A percentile compares a stretch with the other conserved stretches of the same genome.
Conservation (phyloP, 345 rosid genomes). For the Hypericum perforatum region DNA sequence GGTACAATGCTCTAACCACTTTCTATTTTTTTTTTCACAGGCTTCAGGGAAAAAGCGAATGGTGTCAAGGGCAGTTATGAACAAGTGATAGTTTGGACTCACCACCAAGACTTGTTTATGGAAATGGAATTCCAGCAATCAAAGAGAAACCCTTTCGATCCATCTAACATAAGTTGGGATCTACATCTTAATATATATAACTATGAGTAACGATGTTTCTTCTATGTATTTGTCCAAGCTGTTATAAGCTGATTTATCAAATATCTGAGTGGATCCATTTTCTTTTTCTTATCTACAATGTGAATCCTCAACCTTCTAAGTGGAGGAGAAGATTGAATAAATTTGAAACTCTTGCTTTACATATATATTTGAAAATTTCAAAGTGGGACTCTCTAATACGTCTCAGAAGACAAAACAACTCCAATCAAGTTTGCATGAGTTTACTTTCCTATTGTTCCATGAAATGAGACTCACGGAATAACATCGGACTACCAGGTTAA, state of each 20-base stretch:
- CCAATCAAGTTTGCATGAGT: too few species aligned
- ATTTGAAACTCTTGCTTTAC: conserved; percentile 1
- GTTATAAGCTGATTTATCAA: conserved; percentile 9
- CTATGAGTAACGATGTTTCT: background rate
- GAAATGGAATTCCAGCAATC: conserved; percentile 9
- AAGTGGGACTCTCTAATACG: background rate
- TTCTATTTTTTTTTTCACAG: conserved; percentile 13
- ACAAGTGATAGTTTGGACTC: conserved; percentile 28
- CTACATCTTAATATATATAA: background rate
- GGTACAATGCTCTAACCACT: too few species aligned
- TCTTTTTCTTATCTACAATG: conserved; percentile 6
- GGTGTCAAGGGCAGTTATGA: conserved; percentile 27
- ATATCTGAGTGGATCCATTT: conserved; percentile 12
- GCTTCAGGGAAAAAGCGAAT: conserved; percentile 30
- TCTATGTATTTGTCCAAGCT: conserved; percentile 16
- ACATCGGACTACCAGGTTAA: too few species aligned
- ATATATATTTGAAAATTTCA: background rate
- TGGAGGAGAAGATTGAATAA: background rate
- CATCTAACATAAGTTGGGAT: conserved; percentile 13
- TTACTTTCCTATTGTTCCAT: too few species aligned
- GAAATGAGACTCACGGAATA: too few species aligned
- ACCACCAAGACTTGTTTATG: conserved; percentile 12
- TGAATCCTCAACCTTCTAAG: conserved; percentile 1
- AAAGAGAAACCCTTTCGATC: conserved; percentile 1
- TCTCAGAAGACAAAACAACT: background rate